Evolutionary conservation across 1,284 basidiomycete species (phyloP).

Genomic region (Ganoderma resinaceum): DNA sequence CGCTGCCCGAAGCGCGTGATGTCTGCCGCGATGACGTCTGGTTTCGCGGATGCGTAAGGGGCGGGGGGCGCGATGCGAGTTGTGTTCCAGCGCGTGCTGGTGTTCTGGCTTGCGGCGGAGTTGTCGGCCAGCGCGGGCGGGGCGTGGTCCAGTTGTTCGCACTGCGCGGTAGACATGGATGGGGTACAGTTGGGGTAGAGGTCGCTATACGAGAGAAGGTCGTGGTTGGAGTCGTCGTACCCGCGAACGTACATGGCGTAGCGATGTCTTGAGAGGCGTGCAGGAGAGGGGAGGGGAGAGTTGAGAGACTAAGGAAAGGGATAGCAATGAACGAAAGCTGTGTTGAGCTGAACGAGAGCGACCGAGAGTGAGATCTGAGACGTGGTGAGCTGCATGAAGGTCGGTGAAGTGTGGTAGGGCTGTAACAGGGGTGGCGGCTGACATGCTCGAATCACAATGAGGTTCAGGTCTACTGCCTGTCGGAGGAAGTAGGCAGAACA

Average conservation of each 20-base stretch:
- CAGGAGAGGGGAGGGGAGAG: neutral
- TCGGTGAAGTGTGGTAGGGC: neutral
- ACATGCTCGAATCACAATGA: neutral
- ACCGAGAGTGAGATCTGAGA: neutral
- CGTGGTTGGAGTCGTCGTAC: constrained; percentile 4
- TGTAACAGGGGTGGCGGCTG: neutral
- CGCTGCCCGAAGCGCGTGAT: constrained; percentile 28
- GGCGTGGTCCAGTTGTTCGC: neutral
- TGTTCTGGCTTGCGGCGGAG: neutral
- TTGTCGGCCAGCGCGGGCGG: constrained; percentile 8
- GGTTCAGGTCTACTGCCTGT: neutral
- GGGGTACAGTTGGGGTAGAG: constrained; percentile 6
- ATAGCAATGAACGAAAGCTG: neutral
- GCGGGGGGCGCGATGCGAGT: constrained; percentile 8
- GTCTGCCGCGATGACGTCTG: constrained; percentile 17
- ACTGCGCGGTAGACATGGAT: neutral
- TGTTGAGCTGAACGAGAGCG: neutral
- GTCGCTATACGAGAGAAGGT: constrained; percentile 6
- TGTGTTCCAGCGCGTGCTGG: neutral
- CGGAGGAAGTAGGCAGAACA: neutral
- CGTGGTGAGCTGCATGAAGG: neutral
- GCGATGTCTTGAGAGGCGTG: constrained; percentile 4
- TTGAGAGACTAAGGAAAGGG: neutral
- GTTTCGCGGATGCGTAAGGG: constrained; percentile 13
- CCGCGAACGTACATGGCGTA: constrained; percentile 6